These are phyloP conservation scores for Penicillium ucsense DNA, from an alignment of 495 filamentous ascomycete species.

Conservation along the genomic window DNA sequence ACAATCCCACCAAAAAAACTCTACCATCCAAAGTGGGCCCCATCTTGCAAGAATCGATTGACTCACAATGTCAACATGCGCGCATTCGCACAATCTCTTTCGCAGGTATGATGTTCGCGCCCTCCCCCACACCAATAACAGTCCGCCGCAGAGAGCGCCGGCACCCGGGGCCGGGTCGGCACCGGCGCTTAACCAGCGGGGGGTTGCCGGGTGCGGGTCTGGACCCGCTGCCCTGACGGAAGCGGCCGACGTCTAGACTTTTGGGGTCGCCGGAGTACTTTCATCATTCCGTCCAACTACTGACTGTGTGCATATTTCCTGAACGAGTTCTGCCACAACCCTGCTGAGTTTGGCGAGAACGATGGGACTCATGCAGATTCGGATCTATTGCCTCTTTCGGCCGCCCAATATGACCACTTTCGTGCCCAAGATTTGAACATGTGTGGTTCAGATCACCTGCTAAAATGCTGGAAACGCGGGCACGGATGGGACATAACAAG, in stretches of 20 bases:
- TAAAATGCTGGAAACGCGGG: too few species aligned
- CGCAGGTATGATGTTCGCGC: constrained; percentile 13
- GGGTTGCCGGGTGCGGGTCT: constrained; percentile 14
- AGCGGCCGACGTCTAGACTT: constrained; percentile 6
- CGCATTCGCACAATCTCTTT: constrained; percentile 6
- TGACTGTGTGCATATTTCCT: background rate
- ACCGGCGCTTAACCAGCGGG: constrained; percentile 14
- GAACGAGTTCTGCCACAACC: background rate
- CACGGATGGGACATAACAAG: too few species aligned
- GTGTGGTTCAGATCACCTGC: too few species aligned
- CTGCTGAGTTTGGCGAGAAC: background rate
- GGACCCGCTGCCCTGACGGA: constrained; percentile 16
- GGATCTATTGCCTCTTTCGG: too few species aligned
- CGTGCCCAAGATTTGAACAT: too few species aligned
- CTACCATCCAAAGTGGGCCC: too few species aligned
- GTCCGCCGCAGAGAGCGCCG: too few species aligned
- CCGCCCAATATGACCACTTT: too few species aligned
- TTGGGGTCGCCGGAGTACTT: background rate
- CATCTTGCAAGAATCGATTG: background rate
- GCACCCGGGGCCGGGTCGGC: constrained; percentile 19
- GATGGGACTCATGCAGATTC: too few species aligned
- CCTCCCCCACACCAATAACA: constrained; percentile 11
- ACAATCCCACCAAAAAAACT: constrained; percentile 1
- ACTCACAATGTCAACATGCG: constrained; percentile 13
- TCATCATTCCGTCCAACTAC: too few species aligned